Percentiles rank a stretch among this genome's conserved stretches.
phyloP scores from a whole-genome alignment of 768 basidiomycete genomes.

The Rhodotorula toruloides region DNA sequence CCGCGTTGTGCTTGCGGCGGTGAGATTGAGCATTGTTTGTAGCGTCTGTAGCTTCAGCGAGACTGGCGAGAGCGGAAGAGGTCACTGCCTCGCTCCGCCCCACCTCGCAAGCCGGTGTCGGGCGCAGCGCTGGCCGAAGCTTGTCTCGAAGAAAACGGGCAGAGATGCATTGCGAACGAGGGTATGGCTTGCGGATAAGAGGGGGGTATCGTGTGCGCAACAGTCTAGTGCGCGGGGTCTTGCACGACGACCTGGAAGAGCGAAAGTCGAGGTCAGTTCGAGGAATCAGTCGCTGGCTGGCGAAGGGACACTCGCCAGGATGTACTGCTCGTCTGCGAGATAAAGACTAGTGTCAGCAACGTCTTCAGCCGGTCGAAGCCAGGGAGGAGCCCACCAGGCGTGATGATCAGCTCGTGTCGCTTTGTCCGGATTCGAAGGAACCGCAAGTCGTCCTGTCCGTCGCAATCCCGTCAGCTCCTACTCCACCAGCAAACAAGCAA shows the following conservation, averaged over 20 bases:
- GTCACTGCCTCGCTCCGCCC: no score
- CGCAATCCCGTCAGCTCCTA: no score
- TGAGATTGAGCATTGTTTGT: no score
- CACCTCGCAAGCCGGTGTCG: no score
- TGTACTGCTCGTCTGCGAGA: constrained; percentile 45
- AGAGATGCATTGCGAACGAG: no score
- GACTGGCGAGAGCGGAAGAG: no score
- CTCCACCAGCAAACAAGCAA: no score
- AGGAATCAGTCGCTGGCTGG: no score
- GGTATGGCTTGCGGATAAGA: background rate
- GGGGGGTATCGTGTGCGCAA: background rate
- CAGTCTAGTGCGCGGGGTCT: constrained; percentile 15
- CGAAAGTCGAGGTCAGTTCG: background rate
- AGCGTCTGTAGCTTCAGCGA: no score
- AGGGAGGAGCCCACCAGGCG: constrained; percentile 46
- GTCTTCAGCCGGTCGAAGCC: background rate
- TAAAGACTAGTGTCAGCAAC: background rate
- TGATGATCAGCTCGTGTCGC: constrained; percentile 50
- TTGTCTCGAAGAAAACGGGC: no score
- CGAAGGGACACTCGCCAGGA: constrained; percentile 37
- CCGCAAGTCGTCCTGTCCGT: constrained; percentile 47
- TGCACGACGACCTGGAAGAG: constrained; percentile 20
- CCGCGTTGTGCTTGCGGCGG: no score
- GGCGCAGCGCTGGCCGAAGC: no score
- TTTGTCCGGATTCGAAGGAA: constrained; percentile 50